A percentile compares a stretch with the other conserved stretches of the same genome.
Evolutionary conservation across 306 rosid species (phyloP).

Genomic region (Trifolium pratense): DNA sequence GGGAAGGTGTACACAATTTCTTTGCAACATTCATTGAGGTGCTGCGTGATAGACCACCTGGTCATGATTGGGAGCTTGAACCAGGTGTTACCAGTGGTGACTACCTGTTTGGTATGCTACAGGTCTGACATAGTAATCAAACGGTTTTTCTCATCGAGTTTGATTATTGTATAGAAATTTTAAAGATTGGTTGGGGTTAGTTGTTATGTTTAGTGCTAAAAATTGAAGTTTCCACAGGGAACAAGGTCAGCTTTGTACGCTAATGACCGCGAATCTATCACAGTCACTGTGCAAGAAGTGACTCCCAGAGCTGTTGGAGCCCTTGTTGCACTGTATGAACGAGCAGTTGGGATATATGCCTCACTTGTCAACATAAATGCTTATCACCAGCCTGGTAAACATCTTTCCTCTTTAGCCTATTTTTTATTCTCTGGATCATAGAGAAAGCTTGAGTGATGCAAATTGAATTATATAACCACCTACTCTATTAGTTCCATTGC

Average conservation of each 20-base stretch:
- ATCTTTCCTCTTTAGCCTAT: conserved; percentile 22
- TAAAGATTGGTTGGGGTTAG: background rate
- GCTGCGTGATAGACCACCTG: conserved; percentile 96
- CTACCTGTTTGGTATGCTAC: conserved; percentile 98
- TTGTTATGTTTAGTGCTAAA: conserved; percentile 26
- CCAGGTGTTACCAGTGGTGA: conserved; percentile 99
- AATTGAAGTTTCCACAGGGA: conserved; percentile 62
- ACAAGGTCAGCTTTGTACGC: conserved; percentile 92
- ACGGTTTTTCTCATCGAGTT: conserved; percentile 9
- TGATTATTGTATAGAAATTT: conserved; percentile 13
- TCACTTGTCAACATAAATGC: conserved; percentile 88
- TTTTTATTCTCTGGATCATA: conserved; percentile 14
- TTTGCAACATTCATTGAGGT: conserved; percentile 95
- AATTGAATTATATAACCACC: conserved; percentile 6
- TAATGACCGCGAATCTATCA: conserved; percentile 80
- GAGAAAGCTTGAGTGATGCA: background rate
- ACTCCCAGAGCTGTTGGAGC: conserved; percentile 92
- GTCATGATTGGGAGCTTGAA: conserved; percentile 99
- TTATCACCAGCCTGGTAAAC: conserved; percentile 93
- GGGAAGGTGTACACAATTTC: conserved; percentile 98
- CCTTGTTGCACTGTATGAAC: conserved; percentile 89
- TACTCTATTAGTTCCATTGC: background rate
- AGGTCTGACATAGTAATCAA: conserved; percentile 56
- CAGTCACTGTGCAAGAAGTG: conserved; percentile 92
- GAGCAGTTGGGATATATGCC: conserved; percentile 98